Evolutionary conservation across 305 asterid species (phyloP).

Genomic region (Stenogyne calaminthoides): DNA sequence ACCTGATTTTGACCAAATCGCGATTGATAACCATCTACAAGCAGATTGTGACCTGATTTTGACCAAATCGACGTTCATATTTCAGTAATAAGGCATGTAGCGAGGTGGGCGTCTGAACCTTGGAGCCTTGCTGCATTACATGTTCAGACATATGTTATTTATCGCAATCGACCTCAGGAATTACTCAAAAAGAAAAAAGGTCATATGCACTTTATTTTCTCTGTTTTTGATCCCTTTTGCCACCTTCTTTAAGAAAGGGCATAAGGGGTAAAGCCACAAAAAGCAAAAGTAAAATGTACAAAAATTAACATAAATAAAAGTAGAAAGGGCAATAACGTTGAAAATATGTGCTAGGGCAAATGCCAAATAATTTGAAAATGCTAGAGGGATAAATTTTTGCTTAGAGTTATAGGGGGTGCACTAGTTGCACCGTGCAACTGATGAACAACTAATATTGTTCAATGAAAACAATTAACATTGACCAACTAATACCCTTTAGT

Average conservation of each 20-base stretch:
- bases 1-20: neutral
- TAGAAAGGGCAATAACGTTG: neutral
- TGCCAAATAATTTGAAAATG: neutral
- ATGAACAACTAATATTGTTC: too few relatives aligned
- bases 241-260: neutral
- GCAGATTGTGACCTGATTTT: neutral
- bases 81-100: conserved; percentile 61
- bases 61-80: neutral
- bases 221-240: neutral
- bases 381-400: neutral
- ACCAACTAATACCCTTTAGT: too few relatives aligned
- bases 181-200: neutral
- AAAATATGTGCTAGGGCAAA: neutral
- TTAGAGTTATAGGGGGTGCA: neutral
- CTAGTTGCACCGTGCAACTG: too few relatives aligned
- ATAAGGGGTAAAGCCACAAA: neutral
- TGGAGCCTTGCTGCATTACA: conserved; percentile 35
- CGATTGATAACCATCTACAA: neutral
- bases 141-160: neutral
- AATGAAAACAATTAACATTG: too few relatives aligned
- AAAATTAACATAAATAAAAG: neutral
- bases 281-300: neutral
- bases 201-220: neutral
- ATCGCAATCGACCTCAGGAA: neutral
- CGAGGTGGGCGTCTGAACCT: conserved; percentile 64